A percentile compares a stretch with the other conserved stretches of the same genome.
Evolutionary conservation across 2,329 filamentous ascomycete species (phyloP).

Genomic region (Chaetomiaceae sp.): DNA sequence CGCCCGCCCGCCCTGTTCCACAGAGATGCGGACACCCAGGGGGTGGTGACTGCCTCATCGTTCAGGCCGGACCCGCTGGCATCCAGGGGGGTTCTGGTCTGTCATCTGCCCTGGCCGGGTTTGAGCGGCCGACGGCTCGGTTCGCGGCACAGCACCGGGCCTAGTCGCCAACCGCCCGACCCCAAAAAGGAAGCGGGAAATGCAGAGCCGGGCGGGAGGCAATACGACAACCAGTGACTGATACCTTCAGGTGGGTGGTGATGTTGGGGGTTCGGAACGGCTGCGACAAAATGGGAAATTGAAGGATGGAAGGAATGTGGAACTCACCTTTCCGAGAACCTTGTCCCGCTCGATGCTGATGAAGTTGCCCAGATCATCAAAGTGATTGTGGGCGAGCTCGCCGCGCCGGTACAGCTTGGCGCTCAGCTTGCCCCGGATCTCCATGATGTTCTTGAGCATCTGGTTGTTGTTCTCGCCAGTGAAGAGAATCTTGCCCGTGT

Average conservation of each 20-base stretch:
- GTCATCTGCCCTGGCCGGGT: neutral
- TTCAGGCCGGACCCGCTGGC: no score
- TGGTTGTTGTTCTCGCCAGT: conserved; percentile 95
- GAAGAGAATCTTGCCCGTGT: conserved; percentile 96
- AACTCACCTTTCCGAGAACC: conserved; percentile 66
- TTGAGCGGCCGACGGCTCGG: conserved; percentile 10
- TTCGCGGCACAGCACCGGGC: conserved; percentile 12
- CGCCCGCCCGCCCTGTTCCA: no score
- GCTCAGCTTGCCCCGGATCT: conserved; percentile 87
- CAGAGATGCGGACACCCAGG: no score
- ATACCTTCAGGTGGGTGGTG: neutral
- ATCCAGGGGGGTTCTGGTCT: neutral
- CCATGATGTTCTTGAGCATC: conserved; percentile 95
- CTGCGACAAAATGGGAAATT: neutral
- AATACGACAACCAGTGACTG: neutral
- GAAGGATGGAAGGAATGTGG: conserved; percentile 2
- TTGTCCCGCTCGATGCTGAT: conserved; percentile 82
- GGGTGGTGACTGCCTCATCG: no score
- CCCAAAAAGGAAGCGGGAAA: neutral
- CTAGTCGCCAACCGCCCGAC: conserved; percentile 2
- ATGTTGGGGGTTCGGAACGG: neutral
- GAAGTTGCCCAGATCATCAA: conserved; percentile 81
- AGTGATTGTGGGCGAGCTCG: conserved; percentile 69
- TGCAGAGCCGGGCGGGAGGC: neutral
- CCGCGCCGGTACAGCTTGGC: conserved; percentile 84